Evolutionary conservation across 2,329 filamentous ascomycete genomes (phyloP).

Genomic region (Ascochyta clinopodiicola): DNA sequence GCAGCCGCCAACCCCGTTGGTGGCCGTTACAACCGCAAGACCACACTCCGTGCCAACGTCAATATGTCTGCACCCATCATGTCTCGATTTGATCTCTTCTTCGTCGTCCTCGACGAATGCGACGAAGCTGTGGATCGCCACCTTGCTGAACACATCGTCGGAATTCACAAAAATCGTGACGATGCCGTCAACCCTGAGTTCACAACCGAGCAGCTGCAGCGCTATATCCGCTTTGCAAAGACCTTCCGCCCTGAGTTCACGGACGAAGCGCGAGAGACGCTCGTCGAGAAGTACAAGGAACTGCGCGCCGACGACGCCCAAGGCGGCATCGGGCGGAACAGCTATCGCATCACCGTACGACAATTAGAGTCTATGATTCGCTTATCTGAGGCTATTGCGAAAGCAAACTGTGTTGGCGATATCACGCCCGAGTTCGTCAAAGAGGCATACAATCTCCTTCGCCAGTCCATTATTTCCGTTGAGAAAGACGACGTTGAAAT

Average conservation of each 20-base stretch:
- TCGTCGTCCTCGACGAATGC: conserved; percentile 95
- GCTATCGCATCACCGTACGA: conserved; percentile 95
- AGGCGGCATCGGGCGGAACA: conserved; percentile 91
- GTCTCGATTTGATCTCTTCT: conserved; percentile 99
- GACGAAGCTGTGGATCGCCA: conserved; percentile 91
- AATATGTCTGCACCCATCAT: conserved; percentile 99
- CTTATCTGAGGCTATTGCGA: conserved; percentile 95
- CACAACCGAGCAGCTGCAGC: conserved; percentile 92
- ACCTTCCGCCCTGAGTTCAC: conserved; percentile 95
- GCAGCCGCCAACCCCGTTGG: conserved; percentile 96
- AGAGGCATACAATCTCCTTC: conserved; percentile 88
- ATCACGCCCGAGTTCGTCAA: conserved; percentile 84
- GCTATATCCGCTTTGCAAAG: conserved; percentile 94
- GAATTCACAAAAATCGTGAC: conserved; percentile 90
- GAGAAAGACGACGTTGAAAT: conserved; percentile 98
- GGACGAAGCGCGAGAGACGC: conserved; percentile 79
- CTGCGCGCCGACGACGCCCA: conserved; percentile 91
- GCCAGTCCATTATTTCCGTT: conserved; percentile 95
- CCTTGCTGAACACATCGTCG: conserved; percentile 92
- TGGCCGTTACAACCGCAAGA: conserved; percentile 96
- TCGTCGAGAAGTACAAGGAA: conserved; percentile 95
- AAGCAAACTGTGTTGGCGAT: conserved; percentile 94
- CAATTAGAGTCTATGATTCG: conserved; percentile 97
- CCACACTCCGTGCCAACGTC: conserved; percentile 90
- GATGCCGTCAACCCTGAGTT: conserved; percentile 92